Evolutionary conservation across 2,329 filamentous ascomycete species (phyloP), one percentile per base, ranked within the genome.

Genomic region (Mariannaea sp.): DNA sequence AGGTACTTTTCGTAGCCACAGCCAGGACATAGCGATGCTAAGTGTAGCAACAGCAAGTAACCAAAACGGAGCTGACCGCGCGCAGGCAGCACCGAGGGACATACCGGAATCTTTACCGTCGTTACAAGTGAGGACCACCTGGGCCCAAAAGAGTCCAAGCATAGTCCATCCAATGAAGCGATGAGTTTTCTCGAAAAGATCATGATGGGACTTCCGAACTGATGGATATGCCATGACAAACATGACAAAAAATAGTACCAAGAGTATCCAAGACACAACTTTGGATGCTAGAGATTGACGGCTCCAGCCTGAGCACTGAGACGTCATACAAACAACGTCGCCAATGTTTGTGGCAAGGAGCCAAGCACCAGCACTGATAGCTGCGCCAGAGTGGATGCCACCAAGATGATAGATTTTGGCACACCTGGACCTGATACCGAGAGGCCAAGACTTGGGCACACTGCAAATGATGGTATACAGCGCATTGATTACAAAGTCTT

Each of bases 21-120:
- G 68, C 89, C 90, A 95, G 1, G 90, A 88, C 36, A 87, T 83
- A 32, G 87, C 75, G 54, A 92, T 79, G 58, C 86, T 81, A 19
- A 78, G 61, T 1, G 88, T 90, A 13, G 85, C 84, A 20, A 82
- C 67, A 16, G 82, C 63, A 5, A 93, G 75, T 59, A 88, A 80
- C 86, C 88, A 93, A 70, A 93, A 75, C 0, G 73, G 66, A 0
- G 78, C 75, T 3, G 70, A 74, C 7, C 64, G 61, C 19, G 73
- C 65, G 2, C 78, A 68, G 0, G 73, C 71, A 3, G 55, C 45
- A 24, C 76, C 76, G 5, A 78, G 65, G 1, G 70, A 60, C 10
- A 56, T 53, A 1, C 54, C 68, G 9, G 64, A 58, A 7, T 72
- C 66, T 7, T 72, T 68, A 27, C 74, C 71, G 20, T 77, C 73